Base-by-base conservation (phyloP, 2,329 filamentous ascomycete genomes). In the Stagonosporopsis chrysanthemi region DNA sequence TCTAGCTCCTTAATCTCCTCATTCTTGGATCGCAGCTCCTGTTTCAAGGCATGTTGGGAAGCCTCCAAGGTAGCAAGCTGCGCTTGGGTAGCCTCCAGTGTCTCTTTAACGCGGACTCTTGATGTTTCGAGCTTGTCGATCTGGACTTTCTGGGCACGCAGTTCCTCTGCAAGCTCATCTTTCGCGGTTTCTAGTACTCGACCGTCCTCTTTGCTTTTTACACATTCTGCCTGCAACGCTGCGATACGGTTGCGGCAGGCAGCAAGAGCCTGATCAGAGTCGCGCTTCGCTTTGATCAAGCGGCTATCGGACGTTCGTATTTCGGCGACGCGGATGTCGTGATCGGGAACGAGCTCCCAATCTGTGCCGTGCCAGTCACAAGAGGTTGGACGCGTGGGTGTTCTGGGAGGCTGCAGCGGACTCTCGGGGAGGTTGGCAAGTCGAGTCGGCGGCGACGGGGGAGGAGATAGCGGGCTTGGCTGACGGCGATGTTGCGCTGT, bases 201-300 rank as follows among this genome's bases (percentile, higher is more conserved):
- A 2, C 63, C 60, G 28, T 65, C 65, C 26, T 75, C 67, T 17
- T 62, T 69, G 43, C 64, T 68, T 39, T 65, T 68, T 24, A 58
- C 46, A 51, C 70, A 75, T 44, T 75, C 72, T 9, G 64, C 60
- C 52, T 74, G 72, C 42, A 77, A 57, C 23, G 71, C 62, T 40
- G 67, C 64, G 23, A 77, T 76, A n/a, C 74, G 65, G 35, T 57
- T 66, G 24, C 74, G 71, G 53, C 74, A 76, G 14, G 69, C 64
- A 24, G 69, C 52, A n/a, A 77, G 69, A 17, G 75, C 75, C 45
- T 69, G 71, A 23, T 76, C 72, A 4, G 74, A 76, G 54, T 75
- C 73, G 24, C 66, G 69, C 52, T 76, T 76, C 23, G 74, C 75
- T 42, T 66, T 69, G 56, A 75, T 72, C 33, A 77, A 60, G 12